Evolutionary conservation across 805 yeast genomes (phyloP).

Genomic region (Diddensiella transvaalensis): DNA sequence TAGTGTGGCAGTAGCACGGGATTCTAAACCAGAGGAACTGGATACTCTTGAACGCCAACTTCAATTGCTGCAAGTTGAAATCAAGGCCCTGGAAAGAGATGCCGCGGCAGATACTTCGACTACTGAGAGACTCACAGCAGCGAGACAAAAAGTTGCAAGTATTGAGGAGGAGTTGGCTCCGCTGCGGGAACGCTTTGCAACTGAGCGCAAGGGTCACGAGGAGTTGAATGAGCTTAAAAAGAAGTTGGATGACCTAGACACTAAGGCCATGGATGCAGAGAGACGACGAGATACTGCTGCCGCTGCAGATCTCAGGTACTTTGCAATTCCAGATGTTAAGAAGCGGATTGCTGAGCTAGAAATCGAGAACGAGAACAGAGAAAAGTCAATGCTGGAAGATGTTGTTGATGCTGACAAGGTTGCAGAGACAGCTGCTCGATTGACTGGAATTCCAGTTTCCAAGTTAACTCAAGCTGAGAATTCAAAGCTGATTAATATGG

Average conservation of each 20-base stretch:
- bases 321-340: conserved; percentile 92
- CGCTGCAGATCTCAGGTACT: conserved; percentile 93
- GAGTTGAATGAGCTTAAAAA: conserved; percentile 85
- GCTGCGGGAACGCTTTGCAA: conserved; percentile 74
- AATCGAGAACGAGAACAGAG: conserved; percentile 63
- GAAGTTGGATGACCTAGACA: conserved; percentile 86
- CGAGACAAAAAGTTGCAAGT: conserved; percentile 74
- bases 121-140: conserved; percentile 77
- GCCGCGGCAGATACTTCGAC: conserved; percentile 77
- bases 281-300: conserved; percentile 93
- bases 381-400: conserved; percentile 71
- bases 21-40: conserved; percentile 94
- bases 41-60: conserved; percentile 91
- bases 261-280: conserved; percentile 93
- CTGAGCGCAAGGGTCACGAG: conserved; percentile 88
- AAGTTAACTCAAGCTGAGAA: conserved; percentile 95
- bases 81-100: conserved; percentile 95
- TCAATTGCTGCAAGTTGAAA: conserved; percentile 89
- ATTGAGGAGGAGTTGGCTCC: conserved; percentile 84
- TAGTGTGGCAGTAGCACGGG: conserved; percentile 96
- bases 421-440: conserved; percentile 94
- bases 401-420: conserved; percentile 90
- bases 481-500: conserved; percentile 91
- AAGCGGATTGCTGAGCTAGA: conserved; percentile 74
- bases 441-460: conserved; percentile 95